Percentiles rank a stretch among this genome's conserved stretches.
phyloP scores from a whole-genome alignment of 768 basidiomycete genomes.

The Antrodiella citrinella region DNA sequence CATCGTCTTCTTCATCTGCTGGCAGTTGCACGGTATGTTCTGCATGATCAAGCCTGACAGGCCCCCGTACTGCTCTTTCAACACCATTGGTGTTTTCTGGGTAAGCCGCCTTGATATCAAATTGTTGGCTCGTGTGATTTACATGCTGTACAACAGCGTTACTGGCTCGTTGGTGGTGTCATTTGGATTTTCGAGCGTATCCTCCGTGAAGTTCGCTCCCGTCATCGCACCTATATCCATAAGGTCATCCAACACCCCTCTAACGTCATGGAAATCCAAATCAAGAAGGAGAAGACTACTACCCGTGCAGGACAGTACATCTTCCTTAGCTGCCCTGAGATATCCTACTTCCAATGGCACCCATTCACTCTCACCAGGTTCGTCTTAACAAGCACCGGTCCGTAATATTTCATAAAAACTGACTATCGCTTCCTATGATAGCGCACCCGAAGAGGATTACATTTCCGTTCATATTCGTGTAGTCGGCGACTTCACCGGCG shows the following conservation, averaged over 20 bases:
- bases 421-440: conserved; percentile 19
- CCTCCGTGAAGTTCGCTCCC: conserved; percentile 84
- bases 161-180: conserved; percentile 82
- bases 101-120: conserved; percentile 49
- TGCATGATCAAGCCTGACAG: conserved; percentile 93
- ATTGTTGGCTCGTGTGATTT: too few species aligned
- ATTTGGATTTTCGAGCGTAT: conserved; percentile 87
- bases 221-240: conserved; percentile 87
- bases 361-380: conserved; percentile 90
- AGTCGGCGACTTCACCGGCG: conserved; percentile 86
- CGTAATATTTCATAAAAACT: conserved; percentile 6
- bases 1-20: conserved; percentile 85
- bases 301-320: conserved; percentile 89
- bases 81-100: conserved; percentile 92
- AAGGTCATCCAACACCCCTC: conserved; percentile 95
- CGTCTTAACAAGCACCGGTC: conserved; percentile 14
- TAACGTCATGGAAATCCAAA: conserved; percentile 90
- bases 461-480: conserved; percentile 90
- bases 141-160: too few species aligned
- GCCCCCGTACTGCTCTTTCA: conserved; percentile 79
- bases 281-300: conserved; percentile 90
- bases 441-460: conserved; percentile 93
- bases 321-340: conserved; percentile 83
- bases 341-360: conserved; percentile 96
- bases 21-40: conserved; percentile 97